phyloP scores from a whole-genome alignment of 495 filamentous ascomycete species.

The Cladorrhinum samala region DNA sequence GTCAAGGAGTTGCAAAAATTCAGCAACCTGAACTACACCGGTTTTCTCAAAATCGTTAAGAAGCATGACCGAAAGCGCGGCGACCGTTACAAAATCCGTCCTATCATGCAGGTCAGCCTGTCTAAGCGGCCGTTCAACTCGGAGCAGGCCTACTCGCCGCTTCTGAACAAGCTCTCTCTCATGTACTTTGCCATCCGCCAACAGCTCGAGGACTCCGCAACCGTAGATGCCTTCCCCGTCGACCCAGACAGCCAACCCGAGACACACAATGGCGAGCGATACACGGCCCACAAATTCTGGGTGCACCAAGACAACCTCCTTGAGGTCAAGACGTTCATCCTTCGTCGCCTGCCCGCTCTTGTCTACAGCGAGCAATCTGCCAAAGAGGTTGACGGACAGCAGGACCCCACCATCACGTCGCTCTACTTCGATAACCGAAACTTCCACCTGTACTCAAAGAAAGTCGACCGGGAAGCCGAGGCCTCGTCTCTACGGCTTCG shows the following conservation, averaged over 20 bases:
- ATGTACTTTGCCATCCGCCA: slow-evolving; percentile 95
- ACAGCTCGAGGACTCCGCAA: slow-evolving; percentile 52
- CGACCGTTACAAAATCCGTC: slow-evolving; percentile 72
- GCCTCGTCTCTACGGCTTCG: slow-evolving; percentile 79
- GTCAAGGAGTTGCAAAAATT: slow-evolving; percentile 91
- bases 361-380: slow-evolving; percentile 88
- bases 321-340: slow-evolving; percentile 90
- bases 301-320: slow-evolving; percentile 90
- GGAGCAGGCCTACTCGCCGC: slow-evolving; percentile 78
- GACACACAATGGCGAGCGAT: slow-evolving; percentile 56
- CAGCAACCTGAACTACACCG: slow-evolving; percentile 93
- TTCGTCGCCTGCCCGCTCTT: slow-evolving; percentile 81
- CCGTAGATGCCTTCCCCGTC: slow-evolving; percentile 21
- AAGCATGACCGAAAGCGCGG: slow-evolving; percentile 93
- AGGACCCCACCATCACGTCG: slow-evolving; percentile 87
- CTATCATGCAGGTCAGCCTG: slow-evolving; percentile 82
- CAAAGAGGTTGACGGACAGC: slow-evolving; percentile 63
- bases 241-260: slow-evolving; percentile 36
- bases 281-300: slow-evolving; percentile 97
- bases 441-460: slow-evolving; percentile 79
- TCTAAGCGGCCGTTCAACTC: slow-evolving; percentile 87
- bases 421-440: slow-evolving; percentile 88
- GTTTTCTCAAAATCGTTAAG: slow-evolving; percentile 95
- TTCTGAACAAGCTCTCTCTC: slow-evolving; percentile 82
- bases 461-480: slow-evolving; percentile 69